Percentiles rank a stretch among this genome's conserved stretches.
Conservation (phyloP, 83 land plant species). For the Isoetes engelmannii region DNA sequence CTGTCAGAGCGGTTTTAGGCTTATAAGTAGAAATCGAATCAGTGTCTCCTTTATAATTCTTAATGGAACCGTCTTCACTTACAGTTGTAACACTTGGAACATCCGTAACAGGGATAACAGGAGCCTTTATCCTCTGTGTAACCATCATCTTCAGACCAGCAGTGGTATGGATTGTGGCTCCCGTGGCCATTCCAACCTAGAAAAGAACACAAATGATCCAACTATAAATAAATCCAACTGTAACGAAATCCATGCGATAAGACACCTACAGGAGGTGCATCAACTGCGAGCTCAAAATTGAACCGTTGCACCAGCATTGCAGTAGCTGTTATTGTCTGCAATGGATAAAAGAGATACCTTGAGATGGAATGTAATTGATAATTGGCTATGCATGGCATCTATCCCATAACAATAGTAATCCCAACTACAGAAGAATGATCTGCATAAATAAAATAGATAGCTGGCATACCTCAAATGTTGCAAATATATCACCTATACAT, state of each 20-base stretch:
- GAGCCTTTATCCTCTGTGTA: constrained; percentile 41
- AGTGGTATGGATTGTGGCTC: constrained; percentile 86
- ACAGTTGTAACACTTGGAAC: constrained; percentile 18
- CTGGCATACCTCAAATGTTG: constrained; percentile 64
- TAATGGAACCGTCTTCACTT: constrained; percentile 9
- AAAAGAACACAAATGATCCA: background rate
- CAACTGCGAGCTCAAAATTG: constrained; percentile 63
- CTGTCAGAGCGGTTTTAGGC: too few relatives aligned
- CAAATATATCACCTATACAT: constrained; percentile 88
- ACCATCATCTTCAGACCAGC: constrained; percentile 69
- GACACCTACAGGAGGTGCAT: constrained; percentile 69
- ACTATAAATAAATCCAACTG: background rate
- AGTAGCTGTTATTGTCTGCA: constrained; percentile 60
- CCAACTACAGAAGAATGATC: background rate
- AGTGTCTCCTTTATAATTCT: background rate
- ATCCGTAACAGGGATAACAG: constrained; percentile 40
- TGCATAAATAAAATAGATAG: background rate
- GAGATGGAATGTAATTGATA: too few relatives aligned
- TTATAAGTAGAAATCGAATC: background rate
- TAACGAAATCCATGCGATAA: background rate
- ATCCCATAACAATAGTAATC: too few relatives aligned
- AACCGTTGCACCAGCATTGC: constrained; percentile 75
- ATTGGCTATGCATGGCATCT: too few relatives aligned
- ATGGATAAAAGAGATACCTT: background rate
- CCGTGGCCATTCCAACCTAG: constrained; percentile 77